phyloP scores from a whole-genome alignment of 805 yeast genomes.

The Yamadazyma insecticola region DNA sequence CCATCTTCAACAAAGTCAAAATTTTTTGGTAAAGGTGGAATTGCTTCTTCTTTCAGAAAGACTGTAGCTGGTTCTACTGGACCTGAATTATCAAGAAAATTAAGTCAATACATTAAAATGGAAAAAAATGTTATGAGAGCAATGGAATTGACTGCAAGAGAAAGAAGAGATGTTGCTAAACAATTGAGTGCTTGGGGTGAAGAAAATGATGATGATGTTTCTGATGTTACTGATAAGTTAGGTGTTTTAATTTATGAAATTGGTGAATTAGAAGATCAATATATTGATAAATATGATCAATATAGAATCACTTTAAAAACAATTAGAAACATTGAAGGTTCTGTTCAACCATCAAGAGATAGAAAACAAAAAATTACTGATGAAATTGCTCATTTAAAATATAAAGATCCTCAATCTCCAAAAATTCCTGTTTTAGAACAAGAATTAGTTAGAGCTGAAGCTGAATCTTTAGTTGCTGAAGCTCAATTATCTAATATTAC shows the following conservation, averaged over 20 bases:
- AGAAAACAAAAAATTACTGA: conserved; percentile 97
- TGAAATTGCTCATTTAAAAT: conserved; percentile 95
- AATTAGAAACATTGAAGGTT: conserved; percentile 92
- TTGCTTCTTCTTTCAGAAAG: conserved; percentile 69
- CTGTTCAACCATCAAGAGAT: conserved; percentile 97
- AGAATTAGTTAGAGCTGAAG: conserved; percentile 98
- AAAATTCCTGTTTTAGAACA: conserved; percentile 94
- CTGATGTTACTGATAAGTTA: conserved; percentile 94
- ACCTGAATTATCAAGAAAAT: conserved; percentile 90
- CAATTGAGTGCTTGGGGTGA: conserved; percentile 98
- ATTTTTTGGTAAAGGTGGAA: conserved; percentile 72
- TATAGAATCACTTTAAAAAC: conserved; percentile 94
- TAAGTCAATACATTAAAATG: conserved; percentile 88
- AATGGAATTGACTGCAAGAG: conserved; percentile 87
- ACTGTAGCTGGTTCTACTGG: conserved; percentile 88
- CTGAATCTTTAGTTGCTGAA: conserved; percentile 97
- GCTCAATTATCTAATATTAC: conserved; percentile 98
- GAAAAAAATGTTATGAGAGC: conserved; percentile 96
- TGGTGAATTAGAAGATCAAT: conserved; percentile 97
- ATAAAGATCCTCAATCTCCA: conserved; percentile 97
- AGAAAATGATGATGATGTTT: conserved; percentile 94
- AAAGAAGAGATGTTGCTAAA: conserved; percentile 94
- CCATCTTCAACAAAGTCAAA: conserved; percentile 66
- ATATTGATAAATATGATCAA: conserved; percentile 96
- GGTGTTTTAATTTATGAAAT: conserved; percentile 94